Evolutionary conservation across 352 stramenopile species (phyloP).

Genomic region (Pythium coloratum): DNA sequence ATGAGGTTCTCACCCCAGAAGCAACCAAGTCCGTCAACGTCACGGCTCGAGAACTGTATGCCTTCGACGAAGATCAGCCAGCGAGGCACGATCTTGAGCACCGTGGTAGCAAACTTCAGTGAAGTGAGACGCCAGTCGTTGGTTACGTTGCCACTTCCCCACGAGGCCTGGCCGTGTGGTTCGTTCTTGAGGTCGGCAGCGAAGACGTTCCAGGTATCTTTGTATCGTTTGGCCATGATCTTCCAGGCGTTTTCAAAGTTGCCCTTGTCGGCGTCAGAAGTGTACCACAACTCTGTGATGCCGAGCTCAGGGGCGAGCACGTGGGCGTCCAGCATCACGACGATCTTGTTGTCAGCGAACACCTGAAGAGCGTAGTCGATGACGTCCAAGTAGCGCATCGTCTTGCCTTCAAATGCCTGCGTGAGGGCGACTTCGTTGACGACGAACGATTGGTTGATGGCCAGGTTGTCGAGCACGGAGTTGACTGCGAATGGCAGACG

Average conservation of each 20-base stretch:
- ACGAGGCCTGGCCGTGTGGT: slow-evolving; percentile 47
- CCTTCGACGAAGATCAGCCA: slow-evolving; percentile 67
- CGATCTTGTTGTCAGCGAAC: slow-evolving; percentile 31
- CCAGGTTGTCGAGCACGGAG: slow-evolving; percentile 39
- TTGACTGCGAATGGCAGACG: slow-evolving; percentile 50
- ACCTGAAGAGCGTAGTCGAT: slow-evolving; percentile 46
- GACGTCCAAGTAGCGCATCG: slow-evolving; percentile 53
- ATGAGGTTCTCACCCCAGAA: slow-evolving; percentile 59
- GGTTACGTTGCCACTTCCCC: slow-evolving; percentile 34
- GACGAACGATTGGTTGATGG: slow-evolving; percentile 41
- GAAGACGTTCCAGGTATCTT: slow-evolving; percentile 44
- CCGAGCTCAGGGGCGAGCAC: slow-evolving; percentile 39
- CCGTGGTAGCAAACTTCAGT: slow-evolving; percentile 22
- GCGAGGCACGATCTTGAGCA: slow-evolving; percentile 32
- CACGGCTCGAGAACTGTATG: slow-evolving; percentile 34
- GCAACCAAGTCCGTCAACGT: slow-evolving; percentile 23
- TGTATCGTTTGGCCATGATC: slow-evolving; percentile 37
- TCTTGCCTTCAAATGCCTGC: slow-evolving; percentile 26
- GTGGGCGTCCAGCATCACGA: slow-evolving; percentile 54
- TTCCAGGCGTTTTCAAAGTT: slow-evolving; percentile 35
- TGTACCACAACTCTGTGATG: slow-evolving; percentile 53
- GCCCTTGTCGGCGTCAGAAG: slow-evolving; percentile 24
- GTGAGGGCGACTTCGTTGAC: slow-evolving; percentile 32
- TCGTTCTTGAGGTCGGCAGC: slow-evolving; percentile 62
- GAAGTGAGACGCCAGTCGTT: slow-evolving; percentile 56